Conservation (phyloP, 208 protist species). For the Polymyxa betae region DNA sequence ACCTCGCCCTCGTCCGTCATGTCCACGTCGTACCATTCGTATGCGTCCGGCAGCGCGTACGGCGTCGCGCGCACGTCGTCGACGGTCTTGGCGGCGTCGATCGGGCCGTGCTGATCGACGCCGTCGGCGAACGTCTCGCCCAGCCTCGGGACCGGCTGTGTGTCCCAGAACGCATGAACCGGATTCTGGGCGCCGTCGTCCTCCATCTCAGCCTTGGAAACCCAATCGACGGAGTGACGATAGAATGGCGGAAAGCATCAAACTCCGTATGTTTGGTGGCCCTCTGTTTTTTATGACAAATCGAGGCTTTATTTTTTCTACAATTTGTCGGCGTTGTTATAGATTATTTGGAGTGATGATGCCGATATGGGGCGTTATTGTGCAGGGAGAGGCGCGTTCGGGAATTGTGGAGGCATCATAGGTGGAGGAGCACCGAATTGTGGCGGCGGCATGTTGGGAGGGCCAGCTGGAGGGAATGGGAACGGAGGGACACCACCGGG, state of each 20-base stretch:
- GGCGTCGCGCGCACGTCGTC: slow-evolving; percentile 83
- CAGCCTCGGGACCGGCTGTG: slow-evolving; percentile 62
- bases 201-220: no score
- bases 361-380: no score
- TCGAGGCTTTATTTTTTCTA: no score
- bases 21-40: slow-evolving; percentile 91
- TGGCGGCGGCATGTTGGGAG: no score
- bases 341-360: no score
- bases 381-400: no score
- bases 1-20: slow-evolving; percentile 74
- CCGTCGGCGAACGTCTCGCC: background rate
- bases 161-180: slow-evolving; percentile 63
- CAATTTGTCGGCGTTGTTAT: no score
- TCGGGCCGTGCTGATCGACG: background rate
- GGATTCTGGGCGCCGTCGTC: slow-evolving; percentile 3
- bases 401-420: background rate
- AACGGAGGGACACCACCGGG: background rate
- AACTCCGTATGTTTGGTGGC: no score
- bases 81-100: slow-evolving; percentile 45
- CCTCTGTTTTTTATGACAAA: no score
- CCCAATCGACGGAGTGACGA: no score
- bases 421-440: no score
- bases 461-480: background rate
- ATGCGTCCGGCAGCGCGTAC: slow-evolving; percentile 82
- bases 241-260: no score